A percentile compares a stretch with the other conserved stretches of the same genome.
These are phyloP conservation scores for Saccharomycopsis malanga DNA, from an alignment of 805 yeast genomes.

Conservation along the genomic window DNA sequence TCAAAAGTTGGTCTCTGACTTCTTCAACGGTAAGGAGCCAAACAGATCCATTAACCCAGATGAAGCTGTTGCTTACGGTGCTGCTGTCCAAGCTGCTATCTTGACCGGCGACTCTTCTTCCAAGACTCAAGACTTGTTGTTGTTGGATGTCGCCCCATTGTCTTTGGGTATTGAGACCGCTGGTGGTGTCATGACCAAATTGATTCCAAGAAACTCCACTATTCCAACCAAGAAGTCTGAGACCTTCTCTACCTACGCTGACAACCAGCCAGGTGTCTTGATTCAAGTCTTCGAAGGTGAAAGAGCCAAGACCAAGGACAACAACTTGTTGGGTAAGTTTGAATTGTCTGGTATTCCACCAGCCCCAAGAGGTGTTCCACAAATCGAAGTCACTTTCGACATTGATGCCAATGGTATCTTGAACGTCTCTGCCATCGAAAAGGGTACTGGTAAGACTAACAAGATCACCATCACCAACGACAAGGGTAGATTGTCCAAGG, in stretches of 20 bases:
- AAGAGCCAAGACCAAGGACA: constrained; percentile 92
- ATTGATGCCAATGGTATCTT: constrained; percentile 96
- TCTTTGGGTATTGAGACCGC: constrained; percentile 98
- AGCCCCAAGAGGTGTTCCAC: constrained; percentile 99
- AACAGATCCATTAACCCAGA: constrained; percentile 97
- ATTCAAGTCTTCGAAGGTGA: constrained; percentile 98
- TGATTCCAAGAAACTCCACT: constrained; percentile 97
- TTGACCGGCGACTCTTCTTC: constrained; percentile 96
- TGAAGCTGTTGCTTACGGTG: constrained; percentile 99
- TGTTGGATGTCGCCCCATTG: constrained; percentile 98
- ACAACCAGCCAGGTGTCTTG: constrained; percentile 99
- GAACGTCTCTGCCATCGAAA: constrained; percentile 93
- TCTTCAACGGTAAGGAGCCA: constrained; percentile 98
- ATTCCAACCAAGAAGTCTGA: constrained; percentile 98
- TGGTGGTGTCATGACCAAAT: too few species aligned
- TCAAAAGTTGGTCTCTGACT: constrained; percentile 94
- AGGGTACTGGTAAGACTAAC: constrained; percentile 97
- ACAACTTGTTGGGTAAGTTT: constrained; percentile 95
- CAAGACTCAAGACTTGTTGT: constrained; percentile 93
- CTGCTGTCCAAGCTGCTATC: constrained; percentile 98
- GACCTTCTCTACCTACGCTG: constrained; percentile 96
- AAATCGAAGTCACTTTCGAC: constrained; percentile 95
- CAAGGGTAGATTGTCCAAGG: constrained; percentile 97
- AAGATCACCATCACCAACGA: constrained; percentile 98
- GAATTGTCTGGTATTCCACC: constrained; percentile 96